phyloP scores from a whole-genome alignment of 495 filamentous ascomycete genomes.

The Acidomyces sp. region DNA sequence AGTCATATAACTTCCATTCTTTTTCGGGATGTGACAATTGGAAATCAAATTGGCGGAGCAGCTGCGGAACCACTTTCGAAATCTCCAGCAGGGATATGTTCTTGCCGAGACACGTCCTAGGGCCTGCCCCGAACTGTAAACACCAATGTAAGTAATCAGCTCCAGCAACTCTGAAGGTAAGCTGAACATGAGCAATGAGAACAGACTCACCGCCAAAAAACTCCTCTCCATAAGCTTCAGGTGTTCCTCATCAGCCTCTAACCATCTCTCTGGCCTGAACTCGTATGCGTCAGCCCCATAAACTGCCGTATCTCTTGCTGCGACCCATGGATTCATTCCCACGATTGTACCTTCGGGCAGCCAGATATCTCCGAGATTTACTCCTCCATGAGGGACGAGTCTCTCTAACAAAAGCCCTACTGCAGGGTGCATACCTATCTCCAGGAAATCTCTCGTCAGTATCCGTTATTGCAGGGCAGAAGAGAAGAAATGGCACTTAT shows the following conservation, averaged over 20 bases:
- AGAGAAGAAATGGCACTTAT: too few relatives aligned
- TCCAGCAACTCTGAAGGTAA: too few relatives aligned
- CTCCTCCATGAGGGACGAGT: constrained; percentile 37
- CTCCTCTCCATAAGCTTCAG: constrained; percentile 17
- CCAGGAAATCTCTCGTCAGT: too few relatives aligned
- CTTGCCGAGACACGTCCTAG: constrained; percentile 19
- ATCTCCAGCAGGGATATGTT: constrained; percentile 22
- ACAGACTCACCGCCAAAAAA: constrained; percentile 10
- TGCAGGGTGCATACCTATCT: constrained; percentile 21
- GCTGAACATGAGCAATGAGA: too few relatives aligned
- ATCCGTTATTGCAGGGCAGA: too few relatives aligned
- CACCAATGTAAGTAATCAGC: too few relatives aligned
- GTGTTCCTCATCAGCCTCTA: constrained; percentile 15
- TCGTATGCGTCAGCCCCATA: constrained; percentile 25
- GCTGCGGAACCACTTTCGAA: constrained; percentile 26
- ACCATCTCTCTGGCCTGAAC: constrained; percentile 27
- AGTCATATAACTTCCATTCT: constrained; percentile 32
- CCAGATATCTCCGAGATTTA: constrained; percentile 36
- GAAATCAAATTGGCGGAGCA: constrained; percentile 35
- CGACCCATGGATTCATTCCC: constrained; percentile 31
- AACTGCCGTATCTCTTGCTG: constrained; percentile 19
- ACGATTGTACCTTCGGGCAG: constrained; percentile 41
- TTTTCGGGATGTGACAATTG: constrained; percentile 19
- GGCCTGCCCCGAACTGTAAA: constrained; percentile 20
- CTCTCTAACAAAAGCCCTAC: constrained; percentile 20